Evolutionary conservation across 352 stramenopile species (phyloP).

Genomic region (Phytophthora megakarya): DNA sequence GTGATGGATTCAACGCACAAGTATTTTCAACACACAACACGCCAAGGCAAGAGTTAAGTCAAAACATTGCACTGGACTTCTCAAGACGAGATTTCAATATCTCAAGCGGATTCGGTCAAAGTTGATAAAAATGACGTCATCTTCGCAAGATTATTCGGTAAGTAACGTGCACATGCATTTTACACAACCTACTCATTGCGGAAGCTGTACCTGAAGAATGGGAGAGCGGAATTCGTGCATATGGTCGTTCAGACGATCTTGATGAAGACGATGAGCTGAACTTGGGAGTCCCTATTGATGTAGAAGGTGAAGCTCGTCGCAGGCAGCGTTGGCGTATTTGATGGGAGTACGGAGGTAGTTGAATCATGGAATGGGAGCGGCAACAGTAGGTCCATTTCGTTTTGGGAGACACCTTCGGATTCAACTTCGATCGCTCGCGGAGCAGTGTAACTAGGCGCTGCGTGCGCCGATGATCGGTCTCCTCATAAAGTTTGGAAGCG

Average conservation of each 20-base stretch:
- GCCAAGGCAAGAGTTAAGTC: not conserved
- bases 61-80: not conserved
- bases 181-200: too few relatives aligned
- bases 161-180: too few relatives aligned
- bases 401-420: conserved; percentile 1
- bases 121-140: not conserved
- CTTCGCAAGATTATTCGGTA: not conserved
- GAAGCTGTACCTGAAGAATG: too few relatives aligned
- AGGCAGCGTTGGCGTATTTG: conserved; percentile 10
- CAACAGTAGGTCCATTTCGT: conserved; percentile 1
- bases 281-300: not conserved
- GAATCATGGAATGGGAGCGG: not conserved
- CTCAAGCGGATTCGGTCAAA: not conserved
- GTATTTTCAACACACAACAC: not conserved
- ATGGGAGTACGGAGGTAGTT: not conserved
- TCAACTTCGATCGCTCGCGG: conserved; percentile 6
- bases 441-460: conserved; percentile 10
- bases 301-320: conserved; percentile 1
- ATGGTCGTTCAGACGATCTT: not conserved
- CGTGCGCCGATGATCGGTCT: not conserved
- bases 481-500: conserved; percentile 3
- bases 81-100: conserved; percentile 1
- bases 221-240: too few relatives aligned
- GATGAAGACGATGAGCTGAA: conserved; percentile 7
- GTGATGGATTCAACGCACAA: not conserved